Base-by-base conservation (phyloP, 257 asterid species). In the Eucommia ulmoides region DNA sequence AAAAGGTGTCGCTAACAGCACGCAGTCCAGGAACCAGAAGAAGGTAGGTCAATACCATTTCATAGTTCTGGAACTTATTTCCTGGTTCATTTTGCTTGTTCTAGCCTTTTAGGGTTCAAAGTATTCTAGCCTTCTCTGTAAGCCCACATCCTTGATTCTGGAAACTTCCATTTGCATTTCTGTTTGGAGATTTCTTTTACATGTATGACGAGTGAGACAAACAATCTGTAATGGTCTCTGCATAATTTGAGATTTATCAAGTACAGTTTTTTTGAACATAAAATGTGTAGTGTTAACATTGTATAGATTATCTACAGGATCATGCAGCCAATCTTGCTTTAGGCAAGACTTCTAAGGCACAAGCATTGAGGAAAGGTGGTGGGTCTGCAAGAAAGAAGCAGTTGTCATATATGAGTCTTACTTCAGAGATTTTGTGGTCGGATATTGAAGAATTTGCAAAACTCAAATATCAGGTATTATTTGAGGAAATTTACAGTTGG, bases 351-450 rank as follows among this genome's bases (percentile, higher is more conserved):
- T 63, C 70, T 26, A 75, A 72, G 54, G 77, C 72, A 53, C 95
- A 64, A 53, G 68, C 72, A 46, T 81, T 73, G 72, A 49, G 56
- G 23, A 73, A 64, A 72, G 72, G 58, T 60, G 72, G 60, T 49
- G 82, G 52, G 33, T 63, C 76, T 52, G 21, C 56, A 29, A 77
- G 62, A 67, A 84, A 77, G 79, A 72, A 79, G 58, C 86, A 70
- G 35, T 71, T 88, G 42, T 63, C 64, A 48, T 80, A 67, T 64
- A 66, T 66, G 57, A 74, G 66, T 69, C 64, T 64, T 22, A 72
- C 83, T 46, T 73, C 97, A 3, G 84, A 79, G 51, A 79, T 84
- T 72, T 70, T 88, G 74, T 88, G 97, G 97, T 61, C 76, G 60
- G 95, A 81, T 47, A 72, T 88, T 62, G 69, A 77, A 67, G 94